Conservation (phyloP, 305 asterid species). For the Solanum hybrid region DNA sequence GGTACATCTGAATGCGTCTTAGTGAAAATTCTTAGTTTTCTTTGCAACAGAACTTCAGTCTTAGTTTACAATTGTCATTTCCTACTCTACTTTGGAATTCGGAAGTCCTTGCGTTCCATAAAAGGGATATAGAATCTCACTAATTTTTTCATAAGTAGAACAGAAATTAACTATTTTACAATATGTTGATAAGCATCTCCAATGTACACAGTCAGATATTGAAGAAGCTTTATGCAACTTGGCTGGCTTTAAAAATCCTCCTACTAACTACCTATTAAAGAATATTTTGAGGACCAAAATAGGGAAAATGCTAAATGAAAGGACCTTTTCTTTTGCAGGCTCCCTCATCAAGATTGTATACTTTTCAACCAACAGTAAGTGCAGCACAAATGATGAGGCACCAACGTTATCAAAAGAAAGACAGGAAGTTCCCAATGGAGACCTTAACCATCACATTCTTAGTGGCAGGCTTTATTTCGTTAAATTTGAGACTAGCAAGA, state of each 20-base stretch:
- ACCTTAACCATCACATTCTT: conserved; percentile 21
- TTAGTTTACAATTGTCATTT: background rate
- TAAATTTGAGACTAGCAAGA: conserved; percentile 72
- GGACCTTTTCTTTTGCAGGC: conserved; percentile 31
- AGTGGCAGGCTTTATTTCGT: conserved; percentile 58
- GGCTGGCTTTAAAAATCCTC: background rate
- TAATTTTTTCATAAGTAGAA: background rate
- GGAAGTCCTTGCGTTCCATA: background rate
- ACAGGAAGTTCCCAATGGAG: conserved; percentile 22
- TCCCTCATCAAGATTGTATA: conserved; percentile 71
- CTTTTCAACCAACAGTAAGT: conserved; percentile 43
- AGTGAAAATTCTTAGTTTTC: background rate
- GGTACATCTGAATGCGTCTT: background rate
- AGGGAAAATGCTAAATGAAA: background rate
- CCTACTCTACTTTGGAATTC: background rate
- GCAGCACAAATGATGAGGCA: conserved; percentile 30
- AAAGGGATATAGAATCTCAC: background rate
- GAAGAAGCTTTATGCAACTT: background rate
- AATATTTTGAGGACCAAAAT: background rate
- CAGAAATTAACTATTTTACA: background rate
- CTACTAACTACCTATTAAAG: background rate
- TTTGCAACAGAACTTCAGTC: background rate
- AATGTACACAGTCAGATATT: background rate
- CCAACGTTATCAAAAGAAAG: conserved; percentile 21
- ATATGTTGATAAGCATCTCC: background rate